phyloP scores from a whole-genome alignment of 805 yeast species.

The Kuraishia hungarica region DNA sequence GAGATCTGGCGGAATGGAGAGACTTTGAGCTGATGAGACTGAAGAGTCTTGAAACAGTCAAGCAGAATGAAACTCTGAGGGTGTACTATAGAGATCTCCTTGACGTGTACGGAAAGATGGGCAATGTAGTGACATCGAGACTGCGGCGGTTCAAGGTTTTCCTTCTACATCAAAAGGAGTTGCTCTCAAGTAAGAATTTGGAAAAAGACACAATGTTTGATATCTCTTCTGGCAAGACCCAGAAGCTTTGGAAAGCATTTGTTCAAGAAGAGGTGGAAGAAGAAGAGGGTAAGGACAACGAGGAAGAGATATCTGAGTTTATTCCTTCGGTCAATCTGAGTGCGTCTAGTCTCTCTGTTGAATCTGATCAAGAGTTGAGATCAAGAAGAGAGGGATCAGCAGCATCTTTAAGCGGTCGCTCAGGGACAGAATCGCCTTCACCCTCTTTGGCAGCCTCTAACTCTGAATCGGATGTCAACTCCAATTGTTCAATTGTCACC shows the following conservation, averaged over 20 bases:
- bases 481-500: neutral
- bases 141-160: slow-evolving; percentile 23
- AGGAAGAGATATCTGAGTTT: neutral
- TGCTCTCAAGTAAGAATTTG: slow-evolving; percentile 16
- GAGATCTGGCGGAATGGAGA: slow-evolving; percentile 23
- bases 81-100: slow-evolving; percentile 16
- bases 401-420: neutral
- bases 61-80: slow-evolving; percentile 15
- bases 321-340: neutral
- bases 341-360: neutral
- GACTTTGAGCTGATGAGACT: slow-evolving; percentile 23
- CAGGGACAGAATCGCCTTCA: neutral
- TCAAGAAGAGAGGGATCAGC: slow-evolving; percentile 8
- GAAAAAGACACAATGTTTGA: slow-evolving; percentile 13
- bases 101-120: slow-evolving; percentile 17
- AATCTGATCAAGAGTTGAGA: slow-evolving; percentile 8
- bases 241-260: slow-evolving; percentile 16
- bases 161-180: slow-evolving; percentile 19
- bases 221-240: slow-evolving; percentile 19
- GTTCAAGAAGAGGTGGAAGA: neutral
- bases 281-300: neutral
- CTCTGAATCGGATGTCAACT: neutral
- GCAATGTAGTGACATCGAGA: slow-evolving; percentile 17
- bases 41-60: slow-evolving; percentile 15
- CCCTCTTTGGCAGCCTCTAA: neutral